Conservation (phyloP, 306 rosid genomes). For the Castanospermum australe region DNA sequence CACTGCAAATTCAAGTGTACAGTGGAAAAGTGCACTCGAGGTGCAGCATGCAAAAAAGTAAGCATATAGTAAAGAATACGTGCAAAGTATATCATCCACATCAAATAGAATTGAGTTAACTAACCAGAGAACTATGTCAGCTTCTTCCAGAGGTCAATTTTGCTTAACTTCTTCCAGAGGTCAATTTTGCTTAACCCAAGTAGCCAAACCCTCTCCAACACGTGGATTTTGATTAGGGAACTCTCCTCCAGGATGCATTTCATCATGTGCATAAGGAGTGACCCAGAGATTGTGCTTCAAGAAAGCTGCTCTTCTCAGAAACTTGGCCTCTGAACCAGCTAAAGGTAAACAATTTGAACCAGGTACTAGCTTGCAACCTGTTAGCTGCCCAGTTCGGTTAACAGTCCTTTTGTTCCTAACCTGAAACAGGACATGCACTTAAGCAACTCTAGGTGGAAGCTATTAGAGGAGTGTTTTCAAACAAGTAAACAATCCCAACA, state of each 20-base stretch:
- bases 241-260: constrained; percentile 83
- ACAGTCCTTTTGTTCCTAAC: constrained; percentile 78
- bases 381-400: constrained; percentile 75
- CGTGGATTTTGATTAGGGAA: constrained; percentile 88
- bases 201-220: constrained; percentile 74
- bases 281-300: constrained; percentile 90
- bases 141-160: constrained; percentile 85
- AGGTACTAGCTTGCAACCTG: constrained; percentile 79
- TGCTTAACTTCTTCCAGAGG: no score
- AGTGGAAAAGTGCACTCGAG: not conserved
- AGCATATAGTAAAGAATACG: not conserved
- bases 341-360: constrained; percentile 82
- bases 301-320: constrained; percentile 78
- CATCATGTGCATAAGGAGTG: constrained; percentile 57
- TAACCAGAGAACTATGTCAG: constrained; percentile 80
- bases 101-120: constrained; percentile 14
- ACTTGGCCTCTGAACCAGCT: constrained; percentile 85
- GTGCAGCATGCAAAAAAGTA: not conserved
- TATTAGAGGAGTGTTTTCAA: constrained; percentile 4
- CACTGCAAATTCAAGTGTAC: not conserved
- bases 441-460: not conserved
- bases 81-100: not conserved
- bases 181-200: constrained; percentile 78
- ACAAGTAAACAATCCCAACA: not conserved
- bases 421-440: constrained; percentile 35